Evolutionary conservation across 768 basidiomycete genomes (phyloP).

Genomic region (Coprinellus micaceus): DNA sequence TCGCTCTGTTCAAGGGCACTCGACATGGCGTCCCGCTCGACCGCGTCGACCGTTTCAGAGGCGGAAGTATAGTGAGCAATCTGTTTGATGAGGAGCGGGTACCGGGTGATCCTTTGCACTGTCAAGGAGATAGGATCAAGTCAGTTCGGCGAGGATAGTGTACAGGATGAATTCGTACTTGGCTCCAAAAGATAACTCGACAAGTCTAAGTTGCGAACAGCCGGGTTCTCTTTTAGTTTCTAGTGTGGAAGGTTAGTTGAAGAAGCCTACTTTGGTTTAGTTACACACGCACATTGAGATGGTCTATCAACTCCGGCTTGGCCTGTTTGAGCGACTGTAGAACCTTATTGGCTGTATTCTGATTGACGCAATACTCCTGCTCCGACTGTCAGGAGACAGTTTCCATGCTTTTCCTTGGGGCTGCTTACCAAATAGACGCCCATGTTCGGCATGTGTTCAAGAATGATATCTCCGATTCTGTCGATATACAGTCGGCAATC

Average conservation of each 20-base stretch:
- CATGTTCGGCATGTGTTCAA: conserved; percentile 73
- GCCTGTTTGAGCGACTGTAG: conserved; percentile 69
- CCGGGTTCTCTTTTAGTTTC: conserved; percentile 55
- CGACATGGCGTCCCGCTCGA: conserved; percentile 53
- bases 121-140: conserved; percentile 5
- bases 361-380: conserved; percentile 90
- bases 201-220: conserved; percentile 77
- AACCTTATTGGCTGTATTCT: conserved; percentile 70
- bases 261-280: too few relatives aligned
- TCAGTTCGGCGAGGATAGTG: neutral
- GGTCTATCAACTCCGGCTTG: conserved; percentile 59
- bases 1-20: conserved; percentile 63
- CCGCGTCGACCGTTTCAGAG: conserved; percentile 28
- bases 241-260: neutral
- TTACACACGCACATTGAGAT: conserved; percentile 68
- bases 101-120: conserved; percentile 97
- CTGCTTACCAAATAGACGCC: conserved; percentile 68
- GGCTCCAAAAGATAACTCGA: conserved; percentile 91
- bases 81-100: conserved; percentile 83
- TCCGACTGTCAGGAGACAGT: neutral
- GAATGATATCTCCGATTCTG: conserved; percentile 79
- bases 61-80: conserved; percentile 77
- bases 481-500: conserved; percentile 90
- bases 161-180: conserved; percentile 46
- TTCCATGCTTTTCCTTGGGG: neutral